Percentiles rank a stretch among this genome's conserved stretches.
These are phyloP conservation scores for Umbelopsis sp. DNA, from an alignment of 371 early-diverging fungal genomes.

Conservation along the genomic window DNA sequence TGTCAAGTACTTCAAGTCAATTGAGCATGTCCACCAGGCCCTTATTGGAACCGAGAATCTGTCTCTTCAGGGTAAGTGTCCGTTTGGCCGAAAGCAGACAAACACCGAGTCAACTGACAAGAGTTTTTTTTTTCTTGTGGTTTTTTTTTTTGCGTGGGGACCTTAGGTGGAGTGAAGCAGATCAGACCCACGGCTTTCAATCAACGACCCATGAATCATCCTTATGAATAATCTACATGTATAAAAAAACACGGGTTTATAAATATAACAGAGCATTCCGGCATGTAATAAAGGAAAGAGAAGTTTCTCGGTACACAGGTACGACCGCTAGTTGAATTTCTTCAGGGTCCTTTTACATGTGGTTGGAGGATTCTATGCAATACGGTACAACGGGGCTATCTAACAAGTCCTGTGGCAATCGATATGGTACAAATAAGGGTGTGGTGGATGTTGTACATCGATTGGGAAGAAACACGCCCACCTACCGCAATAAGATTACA, in stretches of 20 bases:
- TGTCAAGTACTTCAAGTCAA: slow-evolving; percentile 87
- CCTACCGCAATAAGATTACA: slow-evolving; percentile 15
- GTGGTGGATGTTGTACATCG: slow-evolving; percentile 14
- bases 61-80: slow-evolving; percentile 68
- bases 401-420: background rate
- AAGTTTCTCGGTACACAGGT: slow-evolving; percentile 2
- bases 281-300: background rate
- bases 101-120: slow-evolving; percentile 16
- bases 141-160: background rate
- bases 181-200: slow-evolving; percentile 6
- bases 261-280: background rate
- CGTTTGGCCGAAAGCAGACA: slow-evolving; percentile 10
- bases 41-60: slow-evolving; percentile 80
- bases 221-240: slow-evolving; percentile 1
- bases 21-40: slow-evolving; percentile 84
- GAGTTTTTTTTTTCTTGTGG: background rate
- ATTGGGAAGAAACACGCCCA: slow-evolving; percentile 3
- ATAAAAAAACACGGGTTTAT: background rate
- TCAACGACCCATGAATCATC: slow-evolving; percentile 16
- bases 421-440: slow-evolving; percentile 9
- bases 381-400: background rate
- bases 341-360: slow-evolving; percentile 18
- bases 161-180: slow-evolving; percentile 24
- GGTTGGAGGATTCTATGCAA: background rate
- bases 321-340: background rate